phyloP scores from a whole-genome alignment of 2,329 filamentous ascomycete species.

The Leptographium flavum region DNA sequence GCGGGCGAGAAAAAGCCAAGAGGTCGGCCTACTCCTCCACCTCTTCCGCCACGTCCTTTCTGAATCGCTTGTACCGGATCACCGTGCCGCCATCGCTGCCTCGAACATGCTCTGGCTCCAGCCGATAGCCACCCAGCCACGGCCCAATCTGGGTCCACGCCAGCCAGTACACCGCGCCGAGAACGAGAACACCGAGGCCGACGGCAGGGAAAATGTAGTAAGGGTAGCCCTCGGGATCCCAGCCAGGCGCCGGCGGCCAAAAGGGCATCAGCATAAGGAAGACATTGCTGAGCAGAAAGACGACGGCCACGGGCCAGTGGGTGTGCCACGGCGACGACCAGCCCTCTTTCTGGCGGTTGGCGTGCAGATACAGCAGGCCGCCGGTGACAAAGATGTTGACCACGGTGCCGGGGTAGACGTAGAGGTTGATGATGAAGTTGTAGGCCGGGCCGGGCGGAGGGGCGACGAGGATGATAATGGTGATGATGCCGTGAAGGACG shows the following conservation, averaged over 20 bases:
- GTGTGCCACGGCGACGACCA: slow-evolving; percentile 41
- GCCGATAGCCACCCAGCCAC: slow-evolving; percentile 14
- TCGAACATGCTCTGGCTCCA: slow-evolving; percentile 28
- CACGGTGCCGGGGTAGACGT: background rate
- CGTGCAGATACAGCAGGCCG: slow-evolving; percentile 1
- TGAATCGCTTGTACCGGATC: slow-evolving; percentile 19
- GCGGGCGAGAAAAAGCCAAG: no score
- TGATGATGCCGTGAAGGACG: background rate
- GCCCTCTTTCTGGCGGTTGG: slow-evolving; percentile 17
- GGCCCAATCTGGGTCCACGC: slow-evolving; percentile 37
- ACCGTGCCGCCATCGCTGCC: slow-evolving; percentile 26
- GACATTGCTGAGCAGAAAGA: slow-evolving; percentile 36
- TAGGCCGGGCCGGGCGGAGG: background rate
- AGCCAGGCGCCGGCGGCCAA: slow-evolving; percentile 34
- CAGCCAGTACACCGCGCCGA: slow-evolving; percentile 37
- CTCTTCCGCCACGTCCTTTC: background rate
- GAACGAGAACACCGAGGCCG: slow-evolving; percentile 33
- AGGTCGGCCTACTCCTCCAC: background rate
- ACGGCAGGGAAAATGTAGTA: slow-evolving; percentile 44
- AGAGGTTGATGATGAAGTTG: slow-evolving; percentile 3
- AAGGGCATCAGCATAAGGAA: slow-evolving; percentile 40
- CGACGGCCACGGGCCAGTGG: slow-evolving; percentile 28
- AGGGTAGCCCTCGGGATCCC: slow-evolving; percentile 32
- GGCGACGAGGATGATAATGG: background rate
- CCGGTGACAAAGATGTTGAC: background rate